Evolutionary conservation across 1,139 yeast species (phyloP).

Genomic region (Suhomyces ambrosiae): DNA sequence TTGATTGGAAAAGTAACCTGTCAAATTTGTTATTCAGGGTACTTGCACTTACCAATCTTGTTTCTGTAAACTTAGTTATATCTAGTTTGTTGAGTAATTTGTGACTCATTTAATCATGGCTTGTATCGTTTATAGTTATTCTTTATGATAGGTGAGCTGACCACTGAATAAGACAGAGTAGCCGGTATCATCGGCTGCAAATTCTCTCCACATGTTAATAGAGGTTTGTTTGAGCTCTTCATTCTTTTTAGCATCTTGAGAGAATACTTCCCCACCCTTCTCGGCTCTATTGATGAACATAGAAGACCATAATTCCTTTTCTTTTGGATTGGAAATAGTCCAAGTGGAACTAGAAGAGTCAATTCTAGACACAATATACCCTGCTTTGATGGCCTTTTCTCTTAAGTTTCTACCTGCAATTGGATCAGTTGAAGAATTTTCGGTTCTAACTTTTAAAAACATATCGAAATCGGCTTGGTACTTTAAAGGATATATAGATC

Average conservation of each 20-base stretch:
- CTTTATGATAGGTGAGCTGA: constrained; percentile 21
- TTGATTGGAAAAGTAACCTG: too few species aligned
- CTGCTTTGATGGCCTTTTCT: constrained; percentile 23
- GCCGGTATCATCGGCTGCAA: constrained; percentile 19
- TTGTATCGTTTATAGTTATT: too few species aligned
- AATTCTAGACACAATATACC: constrained; percentile 18
- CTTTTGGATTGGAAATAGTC: constrained; percentile 17
- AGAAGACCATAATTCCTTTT: constrained; percentile 6
- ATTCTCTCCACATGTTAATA: constrained; percentile 18
- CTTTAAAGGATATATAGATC: constrained; percentile 23
- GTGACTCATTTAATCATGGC: too few species aligned
- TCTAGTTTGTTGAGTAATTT: too few species aligned
- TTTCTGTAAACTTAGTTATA: too few species aligned
- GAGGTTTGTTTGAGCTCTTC: constrained; percentile 8
- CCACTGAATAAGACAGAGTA: constrained; percentile 18
- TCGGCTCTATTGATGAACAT: constrained; percentile 17
- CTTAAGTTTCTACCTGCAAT: constrained; percentile 22
- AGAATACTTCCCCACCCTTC: constrained; percentile 15
- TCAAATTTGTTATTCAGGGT: too few species aligned
- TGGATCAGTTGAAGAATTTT: constrained; percentile 18
- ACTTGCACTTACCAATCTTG: too few species aligned
- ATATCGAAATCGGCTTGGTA: constrained; percentile 17
- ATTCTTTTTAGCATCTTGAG: constrained; percentile 15
- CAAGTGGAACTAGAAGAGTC: constrained; percentile 19
- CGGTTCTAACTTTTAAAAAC: constrained; percentile 13